Base-by-base conservation (phyloP, 768 basidiomycete species). In the Pleurotus tuber-regium region DNA sequence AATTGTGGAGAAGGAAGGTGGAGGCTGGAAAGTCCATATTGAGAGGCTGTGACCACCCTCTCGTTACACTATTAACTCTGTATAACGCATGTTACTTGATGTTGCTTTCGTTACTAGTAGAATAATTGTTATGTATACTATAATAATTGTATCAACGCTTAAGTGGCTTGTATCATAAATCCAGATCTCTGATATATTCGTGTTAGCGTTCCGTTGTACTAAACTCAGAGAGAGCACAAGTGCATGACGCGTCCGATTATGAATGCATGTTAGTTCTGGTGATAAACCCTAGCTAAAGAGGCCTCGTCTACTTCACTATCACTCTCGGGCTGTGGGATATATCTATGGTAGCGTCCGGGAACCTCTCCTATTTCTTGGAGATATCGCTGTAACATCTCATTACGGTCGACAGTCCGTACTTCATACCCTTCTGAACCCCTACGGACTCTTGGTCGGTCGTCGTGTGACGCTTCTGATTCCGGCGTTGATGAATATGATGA, bases 401-500 rank as follows among this genome's bases (percentile, higher is more conserved):
- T 86, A 52, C 90, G 72, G 39, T 79, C 72, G 30, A 79, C 67
- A 9, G 79, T 68, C 11, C 75, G 76, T 40, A 89, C 82, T 61
- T 93, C 91, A 58, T 84, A 89, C 3, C 91, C 91, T 68, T 93
- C 92, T 11, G 89, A 92, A 18, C 91, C 90, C 38, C 80, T 69
- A 47, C 91, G 74, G 41, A 89, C 72, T 26, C 64, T 66, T 4
- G 61, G 54, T 26, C 55, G 40, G 4, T 57, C 62, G 25, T 59
- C 61, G 28, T 59, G 48, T 25, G 57, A 56, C 12, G 64, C 63
- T 12, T 71, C 65, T n/a, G 67, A 63, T 25, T 58, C 63, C 7
- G 53, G n/a, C n/a, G n/a, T n/a, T n/a, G n/a, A n/a, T n/a, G n/a
- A n/a, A n/a, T n/a, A 53, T 18, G 61, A 58, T 19, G 65, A 66